Evolutionary conservation across 2,329 filamentous ascomycete species (phyloP).

Genomic region (Alternaria ventricosa): DNA sequence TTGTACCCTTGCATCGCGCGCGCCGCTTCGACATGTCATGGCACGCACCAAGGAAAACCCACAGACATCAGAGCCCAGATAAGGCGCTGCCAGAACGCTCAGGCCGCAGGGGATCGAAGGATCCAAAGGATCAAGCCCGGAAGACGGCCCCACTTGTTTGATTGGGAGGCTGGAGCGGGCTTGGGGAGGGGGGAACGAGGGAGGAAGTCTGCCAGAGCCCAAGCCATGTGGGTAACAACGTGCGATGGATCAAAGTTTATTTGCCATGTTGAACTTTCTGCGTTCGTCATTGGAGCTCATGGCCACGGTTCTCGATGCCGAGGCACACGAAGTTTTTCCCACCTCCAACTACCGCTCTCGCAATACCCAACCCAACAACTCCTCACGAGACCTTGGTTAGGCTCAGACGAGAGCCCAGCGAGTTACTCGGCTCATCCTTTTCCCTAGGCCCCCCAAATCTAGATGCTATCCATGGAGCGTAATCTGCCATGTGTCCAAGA

Average conservation of each 20-base stretch:
- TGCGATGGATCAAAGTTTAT: background rate
- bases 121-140: conserved; percentile 1
- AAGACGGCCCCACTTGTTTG: conserved; percentile 4
- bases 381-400: background rate
- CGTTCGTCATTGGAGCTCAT: background rate
- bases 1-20: background rate
- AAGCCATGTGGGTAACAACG: conserved; percentile 2
- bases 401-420: background rate
- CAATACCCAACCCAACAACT: background rate
- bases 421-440: background rate
- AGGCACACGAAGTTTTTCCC: background rate
- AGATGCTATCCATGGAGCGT: background rate
- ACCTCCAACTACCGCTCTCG: background rate
- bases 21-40: background rate
- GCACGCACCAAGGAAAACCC: background rate
- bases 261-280: background rate
- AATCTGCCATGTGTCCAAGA: conserved; percentile 1
- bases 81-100: background rate
- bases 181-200: conserved; percentile 4
- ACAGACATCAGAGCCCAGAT: background rate
- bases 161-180: conserved; percentile 8
- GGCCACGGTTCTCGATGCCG: background rate
- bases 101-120: conserved; percentile 2
- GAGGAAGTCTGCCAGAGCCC: background rate
- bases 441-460: background rate